phyloP scores from a whole-genome alignment of 495 filamentous ascomycete genomes.

The Thermothielavioides terrestris region DNA sequence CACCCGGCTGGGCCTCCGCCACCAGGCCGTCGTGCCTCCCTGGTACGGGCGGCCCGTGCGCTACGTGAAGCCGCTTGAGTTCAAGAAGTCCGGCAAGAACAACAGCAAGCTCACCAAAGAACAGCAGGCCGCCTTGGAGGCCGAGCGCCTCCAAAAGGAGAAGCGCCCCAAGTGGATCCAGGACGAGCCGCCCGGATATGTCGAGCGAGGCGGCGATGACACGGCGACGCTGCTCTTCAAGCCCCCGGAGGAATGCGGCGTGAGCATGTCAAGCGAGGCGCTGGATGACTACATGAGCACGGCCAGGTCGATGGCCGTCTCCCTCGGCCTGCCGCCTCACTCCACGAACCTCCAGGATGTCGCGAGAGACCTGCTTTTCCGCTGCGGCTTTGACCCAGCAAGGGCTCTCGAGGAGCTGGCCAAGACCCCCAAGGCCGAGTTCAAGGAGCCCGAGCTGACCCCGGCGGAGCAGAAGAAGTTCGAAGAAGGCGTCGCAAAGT shows the following conservation, averaged over 20 bases:
- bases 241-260: constrained; percentile 46
- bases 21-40: constrained; percentile 75
- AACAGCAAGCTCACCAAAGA: constrained; percentile 72
- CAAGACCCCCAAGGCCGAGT: constrained; percentile 58
- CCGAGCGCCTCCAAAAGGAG: constrained; percentile 65
- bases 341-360: constrained; percentile 87
- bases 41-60: constrained; percentile 84
- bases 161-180: constrained; percentile 85
- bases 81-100: constrained; percentile 59
- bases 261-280: constrained; percentile 31
- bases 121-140: constrained; percentile 65
- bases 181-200: constrained; percentile 82
- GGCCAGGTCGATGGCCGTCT: constrained; percentile 51
- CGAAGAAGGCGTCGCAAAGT: constrained; percentile 85
- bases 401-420: constrained; percentile 65
- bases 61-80: constrained; percentile 78
- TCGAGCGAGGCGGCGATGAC: constrained; percentile 72
- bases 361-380: constrained; percentile 64
- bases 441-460: constrained; percentile 76
- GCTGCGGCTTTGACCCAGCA: constrained; percentile 59
- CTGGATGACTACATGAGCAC: constrained; percentile 68
- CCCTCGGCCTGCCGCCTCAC: constrained; percentile 55
- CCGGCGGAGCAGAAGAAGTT: constrained; percentile 78
- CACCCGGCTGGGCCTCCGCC: constrained; percentile 81
- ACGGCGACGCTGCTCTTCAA: constrained; percentile 51